Conservation (phyloP, 2,329 filamentous ascomycete species). For the Bipolaris zeicola region DNA sequence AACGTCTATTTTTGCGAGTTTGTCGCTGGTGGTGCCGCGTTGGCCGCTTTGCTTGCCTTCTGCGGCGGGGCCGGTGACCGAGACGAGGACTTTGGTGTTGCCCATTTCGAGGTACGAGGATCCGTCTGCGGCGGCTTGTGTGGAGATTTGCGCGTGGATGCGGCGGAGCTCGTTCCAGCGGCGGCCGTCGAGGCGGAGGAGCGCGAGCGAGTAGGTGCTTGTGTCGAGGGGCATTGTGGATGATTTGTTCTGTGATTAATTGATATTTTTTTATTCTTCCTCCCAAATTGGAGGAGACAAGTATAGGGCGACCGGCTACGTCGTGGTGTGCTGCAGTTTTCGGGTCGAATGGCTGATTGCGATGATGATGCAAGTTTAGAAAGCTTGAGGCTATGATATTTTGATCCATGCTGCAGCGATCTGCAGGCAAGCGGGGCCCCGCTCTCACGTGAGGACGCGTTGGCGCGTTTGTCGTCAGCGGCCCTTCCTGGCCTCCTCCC, state of each 20-base stretch:
- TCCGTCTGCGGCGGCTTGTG: constrained; percentile 89
- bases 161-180: constrained; percentile 97
- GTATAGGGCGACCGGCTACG: no score
- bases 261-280: neutral
- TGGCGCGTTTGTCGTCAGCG: constrained; percentile 18
- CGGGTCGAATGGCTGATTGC: neutral
- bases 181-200: constrained; percentile 71
- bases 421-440: constrained; percentile 20
- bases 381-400: constrained; percentile 9
- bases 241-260: no score
- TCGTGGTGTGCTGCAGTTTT: neutral
- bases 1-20: constrained; percentile 73
- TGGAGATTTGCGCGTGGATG: constrained; percentile 86
- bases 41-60: constrained; percentile 65
- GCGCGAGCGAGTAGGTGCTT: constrained; percentile 85
- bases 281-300: neutral
- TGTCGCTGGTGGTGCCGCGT: constrained; percentile 53
- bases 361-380: constrained; percentile 6
- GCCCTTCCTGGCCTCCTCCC: neutral
- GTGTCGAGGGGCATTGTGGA: constrained; percentile 86
- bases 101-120: constrained; percentile 95
- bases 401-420: constrained; percentile 10
- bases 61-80: constrained; percentile 79
- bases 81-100: constrained; percentile 95
- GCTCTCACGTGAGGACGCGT: constrained; percentile 38